phyloP scores from a whole-genome alignment of 331 rosid species.

The Rosa hybrid region DNA sequence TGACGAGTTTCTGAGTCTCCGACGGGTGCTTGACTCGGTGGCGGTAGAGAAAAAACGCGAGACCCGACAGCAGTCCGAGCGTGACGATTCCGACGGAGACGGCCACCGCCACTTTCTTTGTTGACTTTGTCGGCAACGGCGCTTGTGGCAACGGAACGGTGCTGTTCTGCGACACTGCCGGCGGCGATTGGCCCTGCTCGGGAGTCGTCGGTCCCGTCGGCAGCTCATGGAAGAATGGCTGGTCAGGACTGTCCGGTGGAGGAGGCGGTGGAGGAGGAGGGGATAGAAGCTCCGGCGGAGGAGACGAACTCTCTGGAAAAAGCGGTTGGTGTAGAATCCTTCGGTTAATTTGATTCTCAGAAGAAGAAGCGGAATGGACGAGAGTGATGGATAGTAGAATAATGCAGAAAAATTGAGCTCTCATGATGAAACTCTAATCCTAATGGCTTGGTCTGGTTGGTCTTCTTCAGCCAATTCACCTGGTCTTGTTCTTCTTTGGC shows the following conservation, averaged over 20 bases:
- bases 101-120: slow-evolving; percentile 80
- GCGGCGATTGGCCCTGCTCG: slow-evolving; percentile 58
- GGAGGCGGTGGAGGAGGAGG: slow-evolving; percentile 45
- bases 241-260: slow-evolving; percentile 35
- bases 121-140: slow-evolving; percentile 72
- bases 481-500: slow-evolving; percentile 36
- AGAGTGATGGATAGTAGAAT: slow-evolving; percentile 13
- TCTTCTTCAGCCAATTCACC: slow-evolving; percentile 22
- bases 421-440: slow-evolving; percentile 50
- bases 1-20: slow-evolving; percentile 79
- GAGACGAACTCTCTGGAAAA: slow-evolving; percentile 59
- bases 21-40: slow-evolving; percentile 75
- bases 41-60: slow-evolving; percentile 75
- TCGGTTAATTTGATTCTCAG: slow-evolving; percentile 25
- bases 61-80: slow-evolving; percentile 90
- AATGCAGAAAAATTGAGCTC: slow-evolving; percentile 1
- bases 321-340: slow-evolving; percentile 89
- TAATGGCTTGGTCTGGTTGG: slow-evolving; percentile 22
- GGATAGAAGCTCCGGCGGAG: slow-evolving; percentile 39
- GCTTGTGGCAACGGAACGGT: slow-evolving; percentile 70
- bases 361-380: not conserved
- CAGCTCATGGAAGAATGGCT: slow-evolving; percentile 80
- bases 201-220: slow-evolving; percentile 55
- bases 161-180: slow-evolving; percentile 34
- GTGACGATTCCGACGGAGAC: slow-evolving; percentile 93